Conservation (phyloP, 202 grass and related monocot genomes). For the Zoysia matrella region DNA sequence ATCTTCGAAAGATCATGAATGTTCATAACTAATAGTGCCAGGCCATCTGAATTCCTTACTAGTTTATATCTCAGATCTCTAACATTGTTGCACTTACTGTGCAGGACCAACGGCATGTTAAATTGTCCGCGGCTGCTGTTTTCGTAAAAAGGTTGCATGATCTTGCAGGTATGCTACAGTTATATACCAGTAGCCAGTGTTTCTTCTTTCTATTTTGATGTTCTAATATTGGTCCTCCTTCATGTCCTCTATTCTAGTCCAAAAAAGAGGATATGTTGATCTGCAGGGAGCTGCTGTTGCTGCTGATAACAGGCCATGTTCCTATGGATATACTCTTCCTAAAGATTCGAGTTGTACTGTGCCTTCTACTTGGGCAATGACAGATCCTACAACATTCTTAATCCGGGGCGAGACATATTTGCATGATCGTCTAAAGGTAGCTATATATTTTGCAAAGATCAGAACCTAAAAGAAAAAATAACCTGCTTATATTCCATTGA, state of each 20-base stretch:
- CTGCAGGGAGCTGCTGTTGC: slow-evolving; percentile 63
- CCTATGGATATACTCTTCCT: slow-evolving; percentile 84
- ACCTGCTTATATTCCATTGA: not conserved
- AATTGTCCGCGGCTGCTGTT: slow-evolving; percentile 75
- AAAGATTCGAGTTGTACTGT: slow-evolving; percentile 73
- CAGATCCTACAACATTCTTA: slow-evolving; percentile 48
- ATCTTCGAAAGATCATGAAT: not conserved
- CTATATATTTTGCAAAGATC: slow-evolving; percentile 9
- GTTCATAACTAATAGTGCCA: slow-evolving; percentile 27
- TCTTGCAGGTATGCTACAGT: slow-evolving; percentile 67
- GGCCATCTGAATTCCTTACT: slow-evolving; percentile 1
- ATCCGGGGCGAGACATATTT: no score
- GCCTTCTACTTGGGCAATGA: slow-evolving; percentile 81
- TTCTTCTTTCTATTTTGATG: slow-evolving; percentile 3
- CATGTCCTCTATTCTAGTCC: slow-evolving; percentile 48
- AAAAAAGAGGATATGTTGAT: slow-evolving; percentile 36
- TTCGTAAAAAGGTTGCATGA: slow-evolving; percentile 43
- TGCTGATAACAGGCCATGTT: slow-evolving; percentile 60
- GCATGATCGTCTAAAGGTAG: slow-evolving; percentile 46
- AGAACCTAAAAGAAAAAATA: not conserved
- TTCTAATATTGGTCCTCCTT: slow-evolving; percentile 33
- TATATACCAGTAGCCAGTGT: slow-evolving; percentile 17
- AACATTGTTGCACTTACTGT: slow-evolving; percentile 35
- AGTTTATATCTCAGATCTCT: slow-evolving; percentile 21
- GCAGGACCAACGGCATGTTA: slow-evolving; percentile 69